Evolutionary conservation across 2,329 filamentous ascomycete genomes (phyloP), one percentile per base, ranked within the genome.

Genomic region (Cryoendolithus antarcticus): DNA sequence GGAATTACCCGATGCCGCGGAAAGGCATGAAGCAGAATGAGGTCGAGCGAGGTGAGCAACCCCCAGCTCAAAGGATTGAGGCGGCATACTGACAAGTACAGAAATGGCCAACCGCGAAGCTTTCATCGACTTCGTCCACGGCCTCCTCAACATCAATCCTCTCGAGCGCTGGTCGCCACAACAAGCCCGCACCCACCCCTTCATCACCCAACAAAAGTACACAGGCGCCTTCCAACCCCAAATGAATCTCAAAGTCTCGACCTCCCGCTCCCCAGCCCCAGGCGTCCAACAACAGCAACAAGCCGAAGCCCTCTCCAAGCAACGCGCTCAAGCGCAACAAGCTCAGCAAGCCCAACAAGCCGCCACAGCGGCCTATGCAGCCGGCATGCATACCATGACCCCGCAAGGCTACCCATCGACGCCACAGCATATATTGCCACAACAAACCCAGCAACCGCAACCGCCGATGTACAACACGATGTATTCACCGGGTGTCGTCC

Each of bases 1-100:
- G 93, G 59, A 86, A 84, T 40, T 98, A 98, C 58, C 83, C 91
- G 4, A 95, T 98, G 89, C 91, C 91, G 35, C 75, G 91, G 55
- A 98, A 98, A 67, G 95, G 95, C 56, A 98, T 98, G 91, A 98
- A 98, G 67, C 86, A 82, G 60, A 83, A 78, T 51, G 91, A 98
- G 64, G 81, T 98, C 48, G 91, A 98, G 54, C 70, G 91, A 82
- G 91, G 91, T 95, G 69, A 57, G 72, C 57, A 27, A 27, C 15
- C 32, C 9, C 13, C 9, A 15, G 11, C 13, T 19, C 2, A 15
- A 32, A 6, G 15, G 31, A 6, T 6, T 6, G 15, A 32, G 11
- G 6, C 2, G 9, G 31, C 31, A 12, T 11, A 32, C 31, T 15
- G 11, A 32, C 13, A 32, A 30, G 5, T 21, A 11, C 57, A 98